Evolutionary conservation across 305 asterid species (phyloP).

Genomic region (Solanum hybrid): DNA sequence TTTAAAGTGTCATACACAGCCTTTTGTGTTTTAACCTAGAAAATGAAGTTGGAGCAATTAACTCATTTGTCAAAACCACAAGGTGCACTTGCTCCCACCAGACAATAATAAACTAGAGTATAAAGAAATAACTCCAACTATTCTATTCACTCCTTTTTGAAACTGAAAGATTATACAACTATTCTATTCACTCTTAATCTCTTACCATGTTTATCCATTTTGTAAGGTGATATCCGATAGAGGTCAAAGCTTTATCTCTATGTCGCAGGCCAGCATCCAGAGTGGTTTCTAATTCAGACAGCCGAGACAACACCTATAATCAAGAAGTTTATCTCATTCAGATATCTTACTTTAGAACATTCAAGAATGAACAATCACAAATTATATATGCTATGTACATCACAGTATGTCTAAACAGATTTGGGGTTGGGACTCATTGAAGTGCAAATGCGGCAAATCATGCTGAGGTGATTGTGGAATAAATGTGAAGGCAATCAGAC

Average conservation of each 20-base stretch:
- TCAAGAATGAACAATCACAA: neutral
- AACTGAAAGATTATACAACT: neutral
- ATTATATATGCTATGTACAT: neutral
- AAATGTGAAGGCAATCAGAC: neutral
- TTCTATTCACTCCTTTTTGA: neutral
- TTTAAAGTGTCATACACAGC: slow-evolving; percentile 87
- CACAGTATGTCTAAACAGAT: neutral
- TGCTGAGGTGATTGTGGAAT: neutral
- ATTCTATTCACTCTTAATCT: neutral
- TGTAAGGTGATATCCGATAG: slow-evolving; percentile 72
- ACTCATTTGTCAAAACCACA: neutral
- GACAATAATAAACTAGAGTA: slow-evolving; percentile 10
- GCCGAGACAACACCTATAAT: slow-evolving; percentile 73
- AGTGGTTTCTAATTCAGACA: slow-evolving; percentile 84
- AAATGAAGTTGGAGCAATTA: slow-evolving; percentile 11
- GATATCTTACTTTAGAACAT: neutral
- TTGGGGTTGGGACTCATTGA: neutral
- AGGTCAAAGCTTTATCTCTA: slow-evolving; percentile 65
- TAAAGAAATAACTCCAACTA: neutral
- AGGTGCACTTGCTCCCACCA: neutral
- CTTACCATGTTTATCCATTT: slow-evolving; percentile 80
- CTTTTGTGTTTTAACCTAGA: slow-evolving; percentile 89
- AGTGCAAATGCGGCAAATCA: neutral
- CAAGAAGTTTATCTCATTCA: slow-evolving; percentile 9
- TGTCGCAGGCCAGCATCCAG: slow-evolving; percentile 86